These are phyloP conservation scores for Sugiyamaella mastotermitis DNA, from an alignment of 805 yeast species.

Conservation along the genomic window DNA sequence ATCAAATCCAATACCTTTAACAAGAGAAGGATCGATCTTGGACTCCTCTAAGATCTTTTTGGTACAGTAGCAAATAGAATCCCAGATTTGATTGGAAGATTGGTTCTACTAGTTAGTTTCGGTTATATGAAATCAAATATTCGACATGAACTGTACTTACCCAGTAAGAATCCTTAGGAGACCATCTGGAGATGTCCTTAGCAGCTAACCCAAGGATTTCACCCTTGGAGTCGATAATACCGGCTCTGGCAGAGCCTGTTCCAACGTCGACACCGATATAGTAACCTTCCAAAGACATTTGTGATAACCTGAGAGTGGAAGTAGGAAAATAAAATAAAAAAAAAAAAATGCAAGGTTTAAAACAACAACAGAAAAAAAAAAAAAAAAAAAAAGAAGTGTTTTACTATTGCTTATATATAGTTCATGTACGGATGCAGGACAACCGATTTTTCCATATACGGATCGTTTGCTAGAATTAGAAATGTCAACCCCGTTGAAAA, in stretches of 20 bases:
- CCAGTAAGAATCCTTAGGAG: constrained; percentile 25
- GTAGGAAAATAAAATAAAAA: background rate
- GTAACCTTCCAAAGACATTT: constrained; percentile 18
- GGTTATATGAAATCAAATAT: no score
- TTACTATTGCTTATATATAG: no score
- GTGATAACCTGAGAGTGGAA: background rate
- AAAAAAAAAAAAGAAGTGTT: background rate
- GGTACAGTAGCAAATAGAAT: constrained; percentile 72
- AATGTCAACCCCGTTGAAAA: no score
- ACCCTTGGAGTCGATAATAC: constrained; percentile 78
- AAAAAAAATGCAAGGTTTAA: background rate
- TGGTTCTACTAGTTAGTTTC: no score
- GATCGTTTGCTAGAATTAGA: no score
- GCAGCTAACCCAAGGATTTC: constrained; percentile 68
- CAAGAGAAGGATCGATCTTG: constrained; percentile 57
- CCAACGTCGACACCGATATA: constrained; percentile 91
- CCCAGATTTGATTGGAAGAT: constrained; percentile 88
- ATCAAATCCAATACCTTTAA: constrained; percentile 90
- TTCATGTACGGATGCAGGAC: no score
- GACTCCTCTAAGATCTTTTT: constrained; percentile 68
- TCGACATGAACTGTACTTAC: no score
- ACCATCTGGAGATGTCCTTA: constrained; percentile 62
- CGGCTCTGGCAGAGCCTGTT: constrained; percentile 97
- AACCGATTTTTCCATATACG: no score
- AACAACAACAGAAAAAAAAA: background rate